Conservation (phyloP, 139 green algal genomes). For the Tetraselmis chui region DNA sequence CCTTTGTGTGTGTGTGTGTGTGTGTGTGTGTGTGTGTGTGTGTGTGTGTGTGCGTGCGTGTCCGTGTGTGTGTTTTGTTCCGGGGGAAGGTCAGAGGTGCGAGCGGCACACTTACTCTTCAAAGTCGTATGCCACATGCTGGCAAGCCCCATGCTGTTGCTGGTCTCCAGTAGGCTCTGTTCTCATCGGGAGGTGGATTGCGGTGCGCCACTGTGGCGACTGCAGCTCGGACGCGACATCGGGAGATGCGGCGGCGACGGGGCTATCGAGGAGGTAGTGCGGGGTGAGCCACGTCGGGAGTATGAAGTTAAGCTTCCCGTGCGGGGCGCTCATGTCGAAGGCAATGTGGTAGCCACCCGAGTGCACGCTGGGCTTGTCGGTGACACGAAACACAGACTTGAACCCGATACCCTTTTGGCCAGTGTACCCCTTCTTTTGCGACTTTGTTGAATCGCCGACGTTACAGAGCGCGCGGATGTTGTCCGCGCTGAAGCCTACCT, state of each 20-base stretch:
- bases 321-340: background rate
- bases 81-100: too few species aligned
- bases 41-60: too few species aligned
- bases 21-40: too few species aligned
- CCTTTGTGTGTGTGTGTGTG: too few species aligned
- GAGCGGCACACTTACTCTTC: too few species aligned
- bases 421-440: constrained; percentile 8
- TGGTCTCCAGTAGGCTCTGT: too few species aligned
- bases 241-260: background rate
- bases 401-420: background rate
- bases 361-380: background rate
- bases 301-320: background rate
- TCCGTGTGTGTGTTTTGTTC: too few species aligned
- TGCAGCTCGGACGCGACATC: background rate
- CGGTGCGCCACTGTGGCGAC: background rate
- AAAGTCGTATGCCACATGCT: too few species aligned
- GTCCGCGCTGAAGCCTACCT: constrained; percentile 3
- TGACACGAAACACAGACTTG: background rate
- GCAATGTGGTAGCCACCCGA: background rate
- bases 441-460: constrained; percentile 9
- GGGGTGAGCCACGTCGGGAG: background rate
- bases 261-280: background rate
- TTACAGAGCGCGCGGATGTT: constrained; percentile 8
- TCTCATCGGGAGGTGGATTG: background rate
- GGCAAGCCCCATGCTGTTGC: too few species aligned